A percentile compares a stretch with the other conserved stretches of the same genome.
Conservation (phyloP, 306 rosid species). For the Inga oerstediana region DNA sequence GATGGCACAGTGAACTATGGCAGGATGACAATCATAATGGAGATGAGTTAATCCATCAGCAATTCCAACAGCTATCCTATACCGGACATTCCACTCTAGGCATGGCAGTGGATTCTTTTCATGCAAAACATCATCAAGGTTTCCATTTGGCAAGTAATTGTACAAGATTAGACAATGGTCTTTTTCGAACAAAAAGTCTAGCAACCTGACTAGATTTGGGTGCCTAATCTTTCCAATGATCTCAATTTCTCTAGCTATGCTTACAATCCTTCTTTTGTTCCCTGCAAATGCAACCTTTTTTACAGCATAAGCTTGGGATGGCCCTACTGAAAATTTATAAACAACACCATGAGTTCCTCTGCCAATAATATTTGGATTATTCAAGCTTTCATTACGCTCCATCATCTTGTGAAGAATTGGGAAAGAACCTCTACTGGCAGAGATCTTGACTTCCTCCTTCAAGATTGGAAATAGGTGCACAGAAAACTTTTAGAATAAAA, state of each 20-base stretch:
- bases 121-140: constrained; percentile 77
- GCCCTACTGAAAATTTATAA: background rate
- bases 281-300: background rate
- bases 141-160: constrained; percentile 71
- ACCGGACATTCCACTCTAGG: constrained; percentile 65
- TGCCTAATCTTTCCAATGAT: constrained; percentile 66
- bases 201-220: constrained; percentile 65
- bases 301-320: background rate
- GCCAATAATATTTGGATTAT: background rate
- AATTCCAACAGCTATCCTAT: constrained; percentile 70
- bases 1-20: constrained; percentile 82
- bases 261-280: constrained; percentile 1
- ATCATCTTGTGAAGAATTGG: background rate
- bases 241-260: constrained; percentile 66
- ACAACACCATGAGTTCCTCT: background rate
- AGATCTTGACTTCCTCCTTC: background rate
- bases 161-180: constrained; percentile 69
- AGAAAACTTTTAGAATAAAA: background rate
- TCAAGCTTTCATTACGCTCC: background rate
- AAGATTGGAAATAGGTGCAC: background rate
- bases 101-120: constrained; percentile 48
- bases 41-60: constrained; percentile 81
- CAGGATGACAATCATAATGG: constrained; percentile 74
- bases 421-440: background rate
- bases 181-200: constrained; percentile 61